Evolutionary conservation across 2,329 filamentous ascomycete genomes (phyloP).

Genomic region (Colletotrichum sp.): DNA sequence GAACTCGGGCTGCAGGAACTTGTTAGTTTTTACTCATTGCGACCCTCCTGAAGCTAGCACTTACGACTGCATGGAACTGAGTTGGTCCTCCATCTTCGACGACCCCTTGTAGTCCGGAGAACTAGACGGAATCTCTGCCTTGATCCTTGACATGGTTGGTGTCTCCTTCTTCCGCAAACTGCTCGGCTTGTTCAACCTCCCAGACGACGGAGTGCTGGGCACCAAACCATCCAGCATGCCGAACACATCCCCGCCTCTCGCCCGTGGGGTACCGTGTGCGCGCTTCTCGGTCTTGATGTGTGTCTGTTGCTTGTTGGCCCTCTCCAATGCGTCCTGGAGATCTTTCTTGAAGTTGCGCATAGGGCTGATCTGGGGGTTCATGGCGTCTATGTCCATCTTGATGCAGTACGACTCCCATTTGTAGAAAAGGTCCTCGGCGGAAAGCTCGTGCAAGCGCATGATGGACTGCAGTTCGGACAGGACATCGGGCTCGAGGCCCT

Average conservation of each 20-base stretch:
- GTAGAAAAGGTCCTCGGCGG: conserved; percentile 88
- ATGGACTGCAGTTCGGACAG: conserved; percentile 84
- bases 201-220: conserved; percentile 62
- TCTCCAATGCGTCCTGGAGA: conserved; percentile 83
- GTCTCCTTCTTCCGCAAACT: conserved; percentile 47
- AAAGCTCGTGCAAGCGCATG: conserved; percentile 80
- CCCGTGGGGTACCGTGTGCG: conserved; percentile 66
- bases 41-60: conserved; percentile 16
- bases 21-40: neutral
- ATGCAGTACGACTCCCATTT: conserved; percentile 99
- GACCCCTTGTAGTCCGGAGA: conserved; percentile 46
- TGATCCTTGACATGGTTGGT: conserved; percentile 51
- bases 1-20: conserved; percentile 52
- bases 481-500: conserved; percentile 77
- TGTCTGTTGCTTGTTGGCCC: conserved; percentile 67
- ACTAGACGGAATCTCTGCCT: conserved; percentile 47
- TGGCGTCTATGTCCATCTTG: conserved; percentile 86
- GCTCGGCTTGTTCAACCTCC: conserved; percentile 26
- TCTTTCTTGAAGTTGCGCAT: conserved; percentile 84
- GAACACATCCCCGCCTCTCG: conserved; percentile 74
- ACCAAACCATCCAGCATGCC: conserved; percentile 80
- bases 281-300: conserved; percentile 70
- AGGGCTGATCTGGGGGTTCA: conserved; percentile 71
- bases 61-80: conserved; percentile 43
- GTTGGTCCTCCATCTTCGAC: conserved; percentile 43